Base-by-base conservation (phyloP, 2,329 filamentous ascomycete species). In the Botrytis fabae region DNA sequence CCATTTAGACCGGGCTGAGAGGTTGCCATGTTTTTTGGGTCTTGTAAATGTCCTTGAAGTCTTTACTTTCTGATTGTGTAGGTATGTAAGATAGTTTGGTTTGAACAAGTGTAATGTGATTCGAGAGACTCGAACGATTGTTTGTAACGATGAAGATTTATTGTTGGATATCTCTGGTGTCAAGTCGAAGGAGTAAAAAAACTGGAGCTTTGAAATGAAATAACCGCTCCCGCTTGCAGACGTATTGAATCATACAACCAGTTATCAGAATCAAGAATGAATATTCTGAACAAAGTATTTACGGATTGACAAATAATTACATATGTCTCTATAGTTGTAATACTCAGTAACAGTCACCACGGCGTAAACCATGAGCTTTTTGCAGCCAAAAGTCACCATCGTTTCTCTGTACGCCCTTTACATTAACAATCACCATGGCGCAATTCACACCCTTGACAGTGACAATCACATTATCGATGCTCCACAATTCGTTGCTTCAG, bases 21-120 rank as follows among this genome's bases (percentile, higher is more conserved):
- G 10, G 73, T 74, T 66, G 75, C 68, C 77, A 77, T 78, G 32
- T 28, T 42, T 22, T 40, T 75, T 78, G 2, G 32, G 35, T 57
- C 8, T 22, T n/a, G 40, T 10, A 42, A 38, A 69, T 44, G 18
- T 1, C 10, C 32, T 25, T 12, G 6, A 5, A 10, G 42, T 18
- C 10, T 57, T 38, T 25, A 44, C 14, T 16, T 16, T 44, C 20
- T 1, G 2, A 6, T 40, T 16, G 48, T 54, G 1, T 32, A 57
- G n/a, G 14, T 57, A 32, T 8, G 38, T 63, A 63, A 57, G 6
- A 25, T 63, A 63, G 22, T 20, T 25, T 9, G 10, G 16, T 35
- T 32, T 65, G 63, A 48, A 35, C n/a, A 4, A 14, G 14, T 9
- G n/a, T 9, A 14, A 25, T 32, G 20, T 4, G 9, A 69, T n/a